Percentiles rank a stretch among this genome's conserved stretches.
These are phyloP conservation scores for Metschnikowia lunata DNA, from an alignment of 805 yeast species.

Conservation along the genomic window DNA sequence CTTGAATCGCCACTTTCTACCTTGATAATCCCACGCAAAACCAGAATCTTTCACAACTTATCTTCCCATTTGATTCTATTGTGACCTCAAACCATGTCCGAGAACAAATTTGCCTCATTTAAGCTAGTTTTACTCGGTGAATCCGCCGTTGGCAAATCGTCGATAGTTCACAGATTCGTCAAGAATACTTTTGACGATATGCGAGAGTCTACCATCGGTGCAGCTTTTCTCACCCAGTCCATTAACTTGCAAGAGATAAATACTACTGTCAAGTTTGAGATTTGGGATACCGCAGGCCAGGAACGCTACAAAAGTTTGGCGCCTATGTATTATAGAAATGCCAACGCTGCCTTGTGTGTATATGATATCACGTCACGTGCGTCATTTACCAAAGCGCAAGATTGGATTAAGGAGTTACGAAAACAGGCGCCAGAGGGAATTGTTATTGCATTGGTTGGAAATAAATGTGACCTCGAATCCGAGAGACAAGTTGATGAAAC, in stretches of 20 bases:
- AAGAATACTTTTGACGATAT: slow-evolving; percentile 95
- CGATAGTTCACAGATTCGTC: slow-evolving; percentile 87
- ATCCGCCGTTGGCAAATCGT: slow-evolving; percentile 97
- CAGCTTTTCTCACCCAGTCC: slow-evolving; percentile 92
- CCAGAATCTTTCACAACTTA: too few relatives aligned
- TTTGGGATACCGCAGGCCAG: slow-evolving; percentile 98
- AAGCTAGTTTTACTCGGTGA: slow-evolving; percentile 92
- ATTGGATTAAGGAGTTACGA: slow-evolving; percentile 95
- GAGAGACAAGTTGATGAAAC: slow-evolving; percentile 41
- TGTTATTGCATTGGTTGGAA: slow-evolving; percentile 90
- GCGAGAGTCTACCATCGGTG: slow-evolving; percentile 97
- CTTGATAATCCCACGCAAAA: too few relatives aligned
- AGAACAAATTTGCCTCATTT: slow-evolving; percentile 48
- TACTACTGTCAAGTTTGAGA: slow-evolving; percentile 79
- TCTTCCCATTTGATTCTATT: not conserved
- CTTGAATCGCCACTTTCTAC: too few relatives aligned
- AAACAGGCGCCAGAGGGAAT: slow-evolving; percentile 93
- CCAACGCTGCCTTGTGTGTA: slow-evolving; percentile 94
- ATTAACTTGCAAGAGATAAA: slow-evolving; percentile 74
- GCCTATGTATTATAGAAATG: slow-evolving; percentile 96
- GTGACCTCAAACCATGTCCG: slow-evolving; percentile 7
- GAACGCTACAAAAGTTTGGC: slow-evolving; percentile 95
- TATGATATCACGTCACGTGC: slow-evolving; percentile 95
- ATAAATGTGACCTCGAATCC: slow-evolving; percentile 77
- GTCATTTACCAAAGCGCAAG: slow-evolving; percentile 91